A percentile compares a stretch with the other conserved stretches of the same genome.
These are phyloP conservation scores for Talaromyces amestolkiae DNA, from an alignment of 2,329 filamentous ascomycete genomes.

Conservation along the genomic window DNA sequence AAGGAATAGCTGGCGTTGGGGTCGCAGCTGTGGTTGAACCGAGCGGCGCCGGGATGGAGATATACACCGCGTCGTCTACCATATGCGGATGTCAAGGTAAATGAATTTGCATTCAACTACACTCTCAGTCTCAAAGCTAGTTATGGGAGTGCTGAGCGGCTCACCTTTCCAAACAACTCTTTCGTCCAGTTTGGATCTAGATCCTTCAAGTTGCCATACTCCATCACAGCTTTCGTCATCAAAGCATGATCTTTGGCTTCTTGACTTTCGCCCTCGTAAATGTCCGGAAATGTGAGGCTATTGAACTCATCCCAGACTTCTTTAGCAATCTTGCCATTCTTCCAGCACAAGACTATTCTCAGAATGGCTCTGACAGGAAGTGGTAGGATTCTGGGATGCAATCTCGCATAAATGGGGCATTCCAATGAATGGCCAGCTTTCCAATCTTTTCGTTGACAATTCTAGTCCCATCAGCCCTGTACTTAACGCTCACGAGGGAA, in stretches of 20 bases:
- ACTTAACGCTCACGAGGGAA: neutral
- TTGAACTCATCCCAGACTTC: slow-evolving; percentile 42
- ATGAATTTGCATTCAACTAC: slow-evolving; percentile 57
- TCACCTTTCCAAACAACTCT: slow-evolving; percentile 49
- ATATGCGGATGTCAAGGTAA: slow-evolving; percentile 56
- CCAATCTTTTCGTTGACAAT: slow-evolving; percentile 61
- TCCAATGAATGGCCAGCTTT: slow-evolving; percentile 58
- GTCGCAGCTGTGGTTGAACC: slow-evolving; percentile 62
- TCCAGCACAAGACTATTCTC: slow-evolving; percentile 49
- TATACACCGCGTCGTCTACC: slow-evolving; percentile 60
- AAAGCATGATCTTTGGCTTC: slow-evolving; percentile 51
- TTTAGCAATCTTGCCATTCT: slow-evolving; percentile 20
- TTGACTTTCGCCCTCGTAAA: slow-evolving; percentile 34
- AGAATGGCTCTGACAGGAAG: slow-evolving; percentile 56
- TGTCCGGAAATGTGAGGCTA: slow-evolving; percentile 36
- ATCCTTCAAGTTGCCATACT: slow-evolving; percentile 49
- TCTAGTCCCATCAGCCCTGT: slow-evolving; percentile 33
- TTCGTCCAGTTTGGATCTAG: slow-evolving; percentile 44
- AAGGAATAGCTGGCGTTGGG: slow-evolving; percentile 60
- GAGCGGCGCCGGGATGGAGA: slow-evolving; percentile 54
- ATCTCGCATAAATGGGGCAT: slow-evolving; percentile 52
- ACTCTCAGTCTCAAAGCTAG: neutral
- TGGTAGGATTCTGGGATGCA: slow-evolving; percentile 51
- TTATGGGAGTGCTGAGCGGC: no score
- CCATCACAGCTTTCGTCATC: slow-evolving; percentile 54